Evolutionary conservation across 768 basidiomycete genomes (phyloP).

Genomic region (Leccinum broughii): DNA sequence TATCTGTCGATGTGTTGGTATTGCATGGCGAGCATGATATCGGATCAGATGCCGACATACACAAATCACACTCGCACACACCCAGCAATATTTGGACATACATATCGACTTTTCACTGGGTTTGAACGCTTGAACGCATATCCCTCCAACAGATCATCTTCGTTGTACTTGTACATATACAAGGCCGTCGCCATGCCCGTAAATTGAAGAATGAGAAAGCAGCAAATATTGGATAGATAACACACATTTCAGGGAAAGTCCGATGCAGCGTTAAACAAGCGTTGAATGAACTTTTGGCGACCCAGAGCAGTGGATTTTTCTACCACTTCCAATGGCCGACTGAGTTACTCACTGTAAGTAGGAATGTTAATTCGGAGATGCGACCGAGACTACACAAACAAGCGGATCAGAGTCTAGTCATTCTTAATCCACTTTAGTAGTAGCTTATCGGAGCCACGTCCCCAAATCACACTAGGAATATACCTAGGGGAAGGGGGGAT

Average conservation of each 20-base stretch:
- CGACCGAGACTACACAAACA: neutral
- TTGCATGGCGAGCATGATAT: too few species aligned
- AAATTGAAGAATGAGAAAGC: neutral
- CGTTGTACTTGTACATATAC: neutral
- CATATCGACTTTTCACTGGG: too few species aligned
- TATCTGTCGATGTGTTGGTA: too few species aligned
- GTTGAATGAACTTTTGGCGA: neutral
- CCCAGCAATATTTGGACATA: too few species aligned
- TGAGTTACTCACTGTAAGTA: neutral
- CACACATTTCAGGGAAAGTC: neutral
- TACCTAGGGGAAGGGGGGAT: too few species aligned
- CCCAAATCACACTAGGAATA: too few species aligned
- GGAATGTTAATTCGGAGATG: neutral
- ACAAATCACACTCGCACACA: too few species aligned
- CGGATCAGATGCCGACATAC: too few species aligned
- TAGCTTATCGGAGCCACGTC: neutral
- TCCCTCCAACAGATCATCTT: neutral
- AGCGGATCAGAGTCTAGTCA: neutral
- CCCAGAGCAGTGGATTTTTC: neutral
- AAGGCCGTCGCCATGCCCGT: neutral
- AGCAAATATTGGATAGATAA: neutral
- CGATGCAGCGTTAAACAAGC: neutral
- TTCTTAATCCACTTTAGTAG: neutral
- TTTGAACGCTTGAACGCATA: too few species aligned
- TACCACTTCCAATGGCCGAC: neutral